phyloP scores from a whole-genome alignment of 352 stramenopile species.

The Hyaloperonospora arabidopsidis region DNA sequence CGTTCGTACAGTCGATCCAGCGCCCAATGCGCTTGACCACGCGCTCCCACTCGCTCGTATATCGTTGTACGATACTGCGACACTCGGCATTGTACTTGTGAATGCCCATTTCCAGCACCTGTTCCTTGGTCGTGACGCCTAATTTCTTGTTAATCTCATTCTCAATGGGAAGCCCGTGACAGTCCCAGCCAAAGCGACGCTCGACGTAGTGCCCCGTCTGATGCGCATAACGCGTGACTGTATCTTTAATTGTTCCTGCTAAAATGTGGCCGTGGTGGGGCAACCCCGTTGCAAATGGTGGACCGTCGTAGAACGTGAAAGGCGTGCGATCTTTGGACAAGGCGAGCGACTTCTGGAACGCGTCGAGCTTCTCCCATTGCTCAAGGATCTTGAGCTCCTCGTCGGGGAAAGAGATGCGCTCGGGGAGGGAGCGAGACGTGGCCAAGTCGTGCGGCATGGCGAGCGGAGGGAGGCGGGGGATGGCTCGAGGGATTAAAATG shows the following conservation, averaged over 20 bases:
- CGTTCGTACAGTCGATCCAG: conserved; percentile 99
- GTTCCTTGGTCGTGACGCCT: conserved; percentile 94
- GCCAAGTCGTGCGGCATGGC: conserved; percentile 27
- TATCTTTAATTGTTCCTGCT: conserved; percentile 99
- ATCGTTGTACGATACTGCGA: conserved; percentile 94
- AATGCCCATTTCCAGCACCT: conserved; percentile 96
- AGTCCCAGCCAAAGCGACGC: conserved; percentile 98
- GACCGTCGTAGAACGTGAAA: conserved; percentile 99
- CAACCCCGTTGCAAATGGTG: conserved; percentile 97
- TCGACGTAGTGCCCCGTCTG: conserved; percentile 96
- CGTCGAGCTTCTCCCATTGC: conserved; percentile 82
- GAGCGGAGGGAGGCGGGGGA: too few species aligned
- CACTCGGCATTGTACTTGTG: conserved; percentile 99
- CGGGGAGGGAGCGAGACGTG: conserved; percentile 57
- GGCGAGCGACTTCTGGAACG: conserved; percentile 88
- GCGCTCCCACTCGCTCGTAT: conserved; percentile 98
- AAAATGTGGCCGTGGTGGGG: conserved; percentile 98
- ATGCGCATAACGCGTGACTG: conserved; percentile 98
- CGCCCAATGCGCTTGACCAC: conserved; percentile 96
- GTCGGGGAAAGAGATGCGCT: conserved; percentile 83
- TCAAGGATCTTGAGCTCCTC: conserved; percentile 70
- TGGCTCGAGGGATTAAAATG: too few species aligned
- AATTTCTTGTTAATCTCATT: conserved; percentile 99
- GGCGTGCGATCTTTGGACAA: conserved; percentile 89
- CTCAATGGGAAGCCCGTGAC: conserved; percentile 98